Base-by-base conservation (phyloP, 345 rosid species). In the Crucihimalaya himalaica region DNA sequence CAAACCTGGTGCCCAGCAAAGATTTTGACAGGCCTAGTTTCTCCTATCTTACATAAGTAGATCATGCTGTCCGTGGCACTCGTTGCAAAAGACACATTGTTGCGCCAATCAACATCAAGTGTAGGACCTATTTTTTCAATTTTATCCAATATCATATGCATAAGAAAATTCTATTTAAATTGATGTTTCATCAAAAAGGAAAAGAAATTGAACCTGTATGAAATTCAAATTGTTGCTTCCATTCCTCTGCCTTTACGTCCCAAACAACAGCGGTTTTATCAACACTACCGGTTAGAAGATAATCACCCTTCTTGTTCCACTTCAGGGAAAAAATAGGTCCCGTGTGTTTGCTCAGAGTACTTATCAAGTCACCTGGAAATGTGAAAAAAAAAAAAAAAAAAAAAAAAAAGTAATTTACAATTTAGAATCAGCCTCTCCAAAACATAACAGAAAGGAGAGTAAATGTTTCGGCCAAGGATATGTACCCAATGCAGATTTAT, bases 251-350 rank as follows among this genome's bases (percentile, higher is more conserved):
- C 82, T 90, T 92, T 29, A 92, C 97, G 77, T 92, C 99, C 98
- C 99, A 96, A 51, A 96, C 99, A 78, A 96, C 89, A 37, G 98
- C 99, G 37, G 96, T 92, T 85, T 80, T 90, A 79, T 96, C 99
- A 43, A 87, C 90, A 79, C 99, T 96, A 79, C 99, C 99, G 18
- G 98, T 92, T 45, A 96, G 93, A 81, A 96, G 97, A 82, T 86
- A 96, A 81, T 96, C 98, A 54, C 99, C 97, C 82, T 92, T 96
- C 84, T 92, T 96, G 83, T 96, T 96, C 99, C 99, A 96, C 84
- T 96, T 96, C n/a, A 96, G 83, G 66, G 99, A 90, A 81, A 96
- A 96, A 51, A 96, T 89, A 46, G 99, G 97, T 42, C 97, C 99
- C 76, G 89, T 90, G 79, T 96, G 99, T 75, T 91, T 96, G 78